Base-by-base conservation (phyloP, 768 basidiomycete species). In the Leccinellum luteum region DNA sequence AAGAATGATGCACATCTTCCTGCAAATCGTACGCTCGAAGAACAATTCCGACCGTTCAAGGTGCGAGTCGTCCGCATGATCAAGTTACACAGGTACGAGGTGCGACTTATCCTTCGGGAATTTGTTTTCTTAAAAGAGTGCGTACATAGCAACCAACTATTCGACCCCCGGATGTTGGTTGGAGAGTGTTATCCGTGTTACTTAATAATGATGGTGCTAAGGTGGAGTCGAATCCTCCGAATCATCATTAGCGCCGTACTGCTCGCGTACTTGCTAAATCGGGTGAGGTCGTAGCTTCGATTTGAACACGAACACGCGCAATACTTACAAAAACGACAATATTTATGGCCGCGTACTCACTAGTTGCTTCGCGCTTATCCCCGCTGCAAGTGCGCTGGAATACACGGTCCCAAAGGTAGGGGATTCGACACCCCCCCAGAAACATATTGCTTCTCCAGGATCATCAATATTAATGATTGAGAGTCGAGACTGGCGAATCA, bases 1-100 rank as follows among this genome's bases (percentile, higher is more conserved):
- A 59, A 51, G 23, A 72, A 60, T 12, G 64, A 59, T 4, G 43
- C 53, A 25, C 55, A 60, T 3, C 51, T 57, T 30, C 48, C 61
- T 15, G 58, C 57, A 47, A 55, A 52, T 35, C 67, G 66, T 27
- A 57, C 57, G 3, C 59, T 83, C 21, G 66, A 75, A n/a, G n/a
- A n/a, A n/a, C n/a, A n/a, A n/a, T n/a, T 95, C 65, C 74, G 79
- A 32, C 83, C 86, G 3, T 76, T 90, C 32, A 79, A 77, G 15
- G 85, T 89, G 14, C 80, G 78, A 23, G 80, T 86, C 49, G 77
- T 94, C 21, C 78, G 77, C 54, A 95, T 98, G 94, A 87, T 91
- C 19, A 90, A 84, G 65, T 75, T 98, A 21, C 95, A 98, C 64
- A 95, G 88, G 85, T 84, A 56, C 58, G 76, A 62, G 51, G 17